Base-by-base conservation (phyloP, 2,329 filamentous ascomycete species). In the Teratosphaeriaceae sp. region DNA sequence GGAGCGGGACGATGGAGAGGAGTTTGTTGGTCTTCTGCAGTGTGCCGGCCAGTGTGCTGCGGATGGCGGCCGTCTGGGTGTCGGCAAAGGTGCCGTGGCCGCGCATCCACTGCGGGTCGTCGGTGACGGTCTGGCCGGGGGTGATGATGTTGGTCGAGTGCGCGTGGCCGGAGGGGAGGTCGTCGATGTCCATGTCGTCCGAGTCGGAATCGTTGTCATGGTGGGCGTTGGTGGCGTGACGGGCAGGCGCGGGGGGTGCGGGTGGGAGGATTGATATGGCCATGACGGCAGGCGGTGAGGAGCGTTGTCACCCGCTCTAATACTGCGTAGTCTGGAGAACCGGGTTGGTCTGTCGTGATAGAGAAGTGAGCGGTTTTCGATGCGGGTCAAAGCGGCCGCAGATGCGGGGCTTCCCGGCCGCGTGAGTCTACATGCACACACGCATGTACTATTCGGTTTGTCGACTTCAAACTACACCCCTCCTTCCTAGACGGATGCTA, bases 71-170 rank as follows among this genome's bases (percentile, higher is more conserved):
- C 40, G 76, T 74, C 36, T 70, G 64, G 3, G 49, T 19, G 15
- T 78, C 76, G 36, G 85, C 73, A 65, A 87, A 95, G 38, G 92
- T 98, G 54, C 92, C 92, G 69, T 98, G 92, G 58, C 92, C 92
- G 69, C 88, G 68, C 90, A 97, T 97, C 88, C 88, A 97, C 72
- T 96, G 88, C n/a, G 88, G 77, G 65, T 96, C 88, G 51, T 82
- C 78, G 9, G 90, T 96, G 55, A 97, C 86, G 47, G 84, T 70
- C 62, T 94, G 85, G 58, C 90, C 92, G 1, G 90, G 90, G 1
- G 89, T 95, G 54, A 95, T 83, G 53, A 96, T 84, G 34, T 67
- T 65, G 26, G 63, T 65, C 38, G 62, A 58, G 39, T 61, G 63
- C 42, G 59, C 56, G 40, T 64, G 64, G 43, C 63, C 62, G 40